Evolutionary conservation across 495 filamentous ascomycete genomes (phyloP).

Genomic region (Astrocystis sublimbata): DNA sequence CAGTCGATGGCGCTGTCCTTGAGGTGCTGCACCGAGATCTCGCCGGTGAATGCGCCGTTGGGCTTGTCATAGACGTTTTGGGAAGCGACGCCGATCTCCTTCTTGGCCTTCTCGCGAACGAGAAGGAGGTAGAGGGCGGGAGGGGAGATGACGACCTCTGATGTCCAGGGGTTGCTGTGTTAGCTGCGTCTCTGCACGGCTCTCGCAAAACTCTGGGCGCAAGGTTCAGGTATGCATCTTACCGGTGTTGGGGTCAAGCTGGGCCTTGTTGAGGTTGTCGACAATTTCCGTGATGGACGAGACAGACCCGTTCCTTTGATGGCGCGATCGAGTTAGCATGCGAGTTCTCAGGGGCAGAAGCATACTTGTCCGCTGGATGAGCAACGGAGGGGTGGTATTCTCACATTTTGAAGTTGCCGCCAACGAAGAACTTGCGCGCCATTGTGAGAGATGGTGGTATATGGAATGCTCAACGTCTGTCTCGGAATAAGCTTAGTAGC

Average conservation of each 20-base stretch:
- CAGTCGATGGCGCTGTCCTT: conserved; percentile 84
- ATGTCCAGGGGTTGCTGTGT: background rate
- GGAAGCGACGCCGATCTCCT: conserved; percentile 73
- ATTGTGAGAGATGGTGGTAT: conserved; percentile 50
- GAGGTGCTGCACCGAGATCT: conserved; percentile 89
- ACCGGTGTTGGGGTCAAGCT: conserved; percentile 69
- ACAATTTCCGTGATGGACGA: conserved; percentile 85
- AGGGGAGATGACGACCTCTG: conserved; percentile 93
- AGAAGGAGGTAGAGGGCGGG: conserved; percentile 88
- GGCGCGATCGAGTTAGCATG: background rate
- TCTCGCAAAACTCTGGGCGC: background rate
- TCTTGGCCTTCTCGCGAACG: conserved; percentile 67
- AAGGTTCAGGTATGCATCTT: conserved; percentile 25
- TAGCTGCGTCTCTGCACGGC: background rate
- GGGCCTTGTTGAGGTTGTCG: conserved; percentile 77
- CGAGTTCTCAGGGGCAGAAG: background rate
- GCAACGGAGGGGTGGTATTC: conserved; percentile 35
- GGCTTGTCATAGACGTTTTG: conserved; percentile 98
- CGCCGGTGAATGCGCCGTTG: conserved; percentile 95
- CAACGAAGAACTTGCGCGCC: conserved; percentile 98
- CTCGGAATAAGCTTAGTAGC: background rate
- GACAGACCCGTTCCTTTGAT: conserved; percentile 82
- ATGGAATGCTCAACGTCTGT: background rate
- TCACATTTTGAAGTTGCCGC: conserved; percentile 99
- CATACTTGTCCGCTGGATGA: background rate